phyloP scores from a whole-genome alignment of 73 alveolate species.

The Blepharisma japonicum region DNA sequence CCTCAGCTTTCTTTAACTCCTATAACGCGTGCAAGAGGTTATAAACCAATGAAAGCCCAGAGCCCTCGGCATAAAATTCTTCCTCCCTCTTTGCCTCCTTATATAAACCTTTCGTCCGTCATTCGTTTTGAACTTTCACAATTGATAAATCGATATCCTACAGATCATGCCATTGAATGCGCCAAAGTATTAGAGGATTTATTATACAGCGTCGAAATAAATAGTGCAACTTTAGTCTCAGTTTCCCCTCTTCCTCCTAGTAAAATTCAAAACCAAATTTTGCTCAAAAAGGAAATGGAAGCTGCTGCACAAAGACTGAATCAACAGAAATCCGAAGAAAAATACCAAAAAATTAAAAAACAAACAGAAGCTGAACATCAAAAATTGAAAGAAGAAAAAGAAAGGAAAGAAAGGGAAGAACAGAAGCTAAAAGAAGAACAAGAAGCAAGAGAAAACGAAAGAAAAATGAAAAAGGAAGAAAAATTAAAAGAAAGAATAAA shows the following conservation, averaged over 20 bases:
- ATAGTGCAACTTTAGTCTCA: not conserved
- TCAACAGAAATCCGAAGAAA: not conserved
- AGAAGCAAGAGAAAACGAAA: not conserved
- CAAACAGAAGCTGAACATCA: not conserved
- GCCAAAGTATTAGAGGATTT: slow-evolving; percentile 20
- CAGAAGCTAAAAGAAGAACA: not conserved
- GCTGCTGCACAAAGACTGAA: slow-evolving; percentile 1
- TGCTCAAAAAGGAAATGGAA: not conserved
- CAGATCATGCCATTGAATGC: not conserved
- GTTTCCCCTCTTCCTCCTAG: not conserved
- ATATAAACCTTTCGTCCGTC: not conserved
- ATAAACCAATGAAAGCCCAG: not conserved
- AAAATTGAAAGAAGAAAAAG: slow-evolving; percentile 16
- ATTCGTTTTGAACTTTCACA: not conserved
- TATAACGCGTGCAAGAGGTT: slow-evolving; percentile 12
- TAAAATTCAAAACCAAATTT: not conserved
- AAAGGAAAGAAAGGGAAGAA: not conserved
- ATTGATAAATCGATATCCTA: not conserved
- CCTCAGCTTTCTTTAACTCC: not conserved
- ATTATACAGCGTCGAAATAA: not conserved
- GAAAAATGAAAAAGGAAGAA: too few relatives aligned
- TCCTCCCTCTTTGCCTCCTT: not conserved
- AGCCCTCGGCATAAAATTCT: not conserved
- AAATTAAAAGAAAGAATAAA: too few relatives aligned
- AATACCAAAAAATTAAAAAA: not conserved